These are phyloP conservation scores for Starmera caribaea DNA, from an alignment of 805 yeast species.

Conservation along the genomic window DNA sequence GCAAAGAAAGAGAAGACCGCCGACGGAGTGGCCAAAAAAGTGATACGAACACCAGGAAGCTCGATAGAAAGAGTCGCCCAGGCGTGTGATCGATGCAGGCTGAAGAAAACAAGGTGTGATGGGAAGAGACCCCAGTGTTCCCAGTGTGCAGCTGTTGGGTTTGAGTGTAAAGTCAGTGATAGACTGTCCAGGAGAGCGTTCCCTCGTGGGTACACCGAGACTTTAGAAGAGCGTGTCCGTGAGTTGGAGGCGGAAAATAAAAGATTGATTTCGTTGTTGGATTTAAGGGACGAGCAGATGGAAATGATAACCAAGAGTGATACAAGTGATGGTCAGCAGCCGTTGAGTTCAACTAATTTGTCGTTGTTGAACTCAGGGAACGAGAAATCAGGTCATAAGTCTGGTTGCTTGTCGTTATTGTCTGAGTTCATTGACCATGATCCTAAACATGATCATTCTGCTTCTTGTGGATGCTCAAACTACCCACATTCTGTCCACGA, in stretches of 20 bases:
- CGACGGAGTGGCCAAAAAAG: constrained; percentile 21
- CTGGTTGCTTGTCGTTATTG: constrained; percentile 3
- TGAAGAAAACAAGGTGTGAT: constrained; percentile 72
- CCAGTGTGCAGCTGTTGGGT: constrained; percentile 74
- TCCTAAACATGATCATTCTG: constrained; percentile 31
- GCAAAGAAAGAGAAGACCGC: constrained; percentile 1
- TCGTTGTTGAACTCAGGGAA: constrained; percentile 20
- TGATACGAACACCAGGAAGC: constrained; percentile 62
- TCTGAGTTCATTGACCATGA: constrained; percentile 15
- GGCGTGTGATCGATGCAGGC: constrained; percentile 85
- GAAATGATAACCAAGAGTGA: constrained; percentile 26
- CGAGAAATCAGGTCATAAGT: constrained; percentile 2
- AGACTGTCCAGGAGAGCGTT: constrained; percentile 77
- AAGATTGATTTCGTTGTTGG: constrained; percentile 52
- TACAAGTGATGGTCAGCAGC: constrained; percentile 3
- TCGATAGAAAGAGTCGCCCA: constrained; percentile 69
- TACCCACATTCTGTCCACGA: constrained; percentile 48
- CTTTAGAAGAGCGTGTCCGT: constrained; percentile 79
- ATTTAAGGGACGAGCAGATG: constrained; percentile 54
- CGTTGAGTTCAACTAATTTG: constrained; percentile 25
- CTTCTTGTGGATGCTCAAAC: constrained; percentile 48
- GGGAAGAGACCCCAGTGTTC: constrained; percentile 68
- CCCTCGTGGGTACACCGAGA: constrained; percentile 89
- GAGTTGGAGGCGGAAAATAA: constrained; percentile 77
- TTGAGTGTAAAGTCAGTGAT: constrained; percentile 84